These are phyloP conservation scores for Apostasia ramifera DNA, from an alignment of 106 monocot genomes.

Conservation along the genomic window DNA sequence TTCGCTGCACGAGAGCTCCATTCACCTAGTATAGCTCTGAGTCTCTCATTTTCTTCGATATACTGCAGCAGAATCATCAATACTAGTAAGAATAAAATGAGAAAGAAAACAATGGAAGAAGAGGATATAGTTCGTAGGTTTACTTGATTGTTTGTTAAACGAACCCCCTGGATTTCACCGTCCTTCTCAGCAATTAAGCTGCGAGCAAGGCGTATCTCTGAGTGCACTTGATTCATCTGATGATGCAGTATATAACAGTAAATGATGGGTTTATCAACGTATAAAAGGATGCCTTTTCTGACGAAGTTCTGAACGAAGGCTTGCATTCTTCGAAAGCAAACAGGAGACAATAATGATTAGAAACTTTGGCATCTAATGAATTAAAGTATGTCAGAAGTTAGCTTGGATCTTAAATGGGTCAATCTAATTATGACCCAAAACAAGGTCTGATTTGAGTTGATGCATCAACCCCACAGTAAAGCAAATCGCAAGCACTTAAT, in stretches of 20 bases:
- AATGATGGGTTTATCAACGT: too few species aligned
- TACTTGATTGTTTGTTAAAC: conserved; percentile 77
- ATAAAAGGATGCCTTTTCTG: too few species aligned
- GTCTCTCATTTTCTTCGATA: conserved; percentile 91
- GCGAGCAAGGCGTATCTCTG: conserved; percentile 82
- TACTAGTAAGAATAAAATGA: neutral
- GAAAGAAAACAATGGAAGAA: neutral
- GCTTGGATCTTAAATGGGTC: too few species aligned
- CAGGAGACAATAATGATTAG: too few species aligned
- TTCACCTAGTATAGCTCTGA: conserved; percentile 88
- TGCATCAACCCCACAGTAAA: too few species aligned
- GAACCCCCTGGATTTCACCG: conserved; percentile 63
- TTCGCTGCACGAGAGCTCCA: conserved; percentile 98
- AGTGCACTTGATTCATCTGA: conserved; percentile 95
- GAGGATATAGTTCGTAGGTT: neutral
- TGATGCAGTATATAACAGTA: neutral
- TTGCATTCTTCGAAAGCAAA: too few species aligned
- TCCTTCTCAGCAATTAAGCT: conserved; percentile 83
- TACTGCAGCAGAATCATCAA: conserved; percentile 41
- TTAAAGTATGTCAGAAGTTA: too few species aligned
- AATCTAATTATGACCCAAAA: too few species aligned
- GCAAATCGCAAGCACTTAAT: too few species aligned
- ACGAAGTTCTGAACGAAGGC: too few species aligned
- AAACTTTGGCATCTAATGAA: too few species aligned
- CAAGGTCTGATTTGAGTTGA: too few species aligned